These are phyloP conservation scores for Kokia cookei DNA, from an alignment of 441 rosid species.

Conservation along the genomic window DNA sequence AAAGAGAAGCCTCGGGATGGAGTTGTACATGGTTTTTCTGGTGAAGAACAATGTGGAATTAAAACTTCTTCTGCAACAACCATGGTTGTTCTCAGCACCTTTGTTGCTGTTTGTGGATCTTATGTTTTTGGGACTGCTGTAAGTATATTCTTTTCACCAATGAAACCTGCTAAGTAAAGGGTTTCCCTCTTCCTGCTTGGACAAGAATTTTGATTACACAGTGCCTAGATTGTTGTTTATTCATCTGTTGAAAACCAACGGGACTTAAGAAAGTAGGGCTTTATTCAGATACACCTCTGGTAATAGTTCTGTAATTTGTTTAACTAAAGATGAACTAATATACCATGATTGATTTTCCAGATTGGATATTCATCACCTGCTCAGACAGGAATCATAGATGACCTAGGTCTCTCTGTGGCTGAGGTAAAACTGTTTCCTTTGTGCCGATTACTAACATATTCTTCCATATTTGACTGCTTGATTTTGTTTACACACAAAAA, in stretches of 20 bases:
- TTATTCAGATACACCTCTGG: not conserved
- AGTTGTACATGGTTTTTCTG: not conserved
- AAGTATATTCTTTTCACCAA: not conserved
- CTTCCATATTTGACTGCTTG: not conserved
- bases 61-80: constrained; percentile 7
- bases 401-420: constrained; percentile 53
- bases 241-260: not conserved
- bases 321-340: not conserved
- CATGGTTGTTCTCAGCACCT: constrained; percentile 17
- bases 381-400: constrained; percentile 55
- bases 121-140: constrained; percentile 34
- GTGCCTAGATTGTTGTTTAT: not conserved
- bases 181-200: not conserved
- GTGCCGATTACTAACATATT: not conserved
- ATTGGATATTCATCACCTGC: constrained; percentile 79
- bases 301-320: not conserved
- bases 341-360: constrained; percentile 29
- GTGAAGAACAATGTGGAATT: not conserved
- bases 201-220: not conserved
- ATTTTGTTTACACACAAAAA: not conserved
- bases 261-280: not conserved
- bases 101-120: constrained; percentile 26
- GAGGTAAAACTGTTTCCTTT: constrained; percentile 30
- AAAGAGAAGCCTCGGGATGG: not conserved
- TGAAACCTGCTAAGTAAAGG: not conserved